Conservation (phyloP, 1,284 basidiomycete genomes). For the Agroathelia rolfsii region DNA sequence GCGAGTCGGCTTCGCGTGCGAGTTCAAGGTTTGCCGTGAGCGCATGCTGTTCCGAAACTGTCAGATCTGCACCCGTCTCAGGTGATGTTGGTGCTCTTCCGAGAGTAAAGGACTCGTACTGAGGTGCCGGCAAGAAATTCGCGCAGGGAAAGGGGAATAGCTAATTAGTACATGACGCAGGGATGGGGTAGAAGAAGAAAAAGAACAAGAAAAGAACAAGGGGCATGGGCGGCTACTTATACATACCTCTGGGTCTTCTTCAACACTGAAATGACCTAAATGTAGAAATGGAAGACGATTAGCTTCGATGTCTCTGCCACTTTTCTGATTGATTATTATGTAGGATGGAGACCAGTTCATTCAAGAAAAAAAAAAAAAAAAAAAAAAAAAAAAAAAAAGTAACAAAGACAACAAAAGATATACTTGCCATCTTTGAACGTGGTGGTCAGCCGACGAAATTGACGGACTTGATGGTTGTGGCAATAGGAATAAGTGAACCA, state of each 20-base stretch:
- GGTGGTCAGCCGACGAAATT: conserved; percentile 68
- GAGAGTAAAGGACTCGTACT: conserved; percentile 79
- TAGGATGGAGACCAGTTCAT: conserved; percentile 12
- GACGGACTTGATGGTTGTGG: conserved; percentile 81
- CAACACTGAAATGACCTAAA: conserved; percentile 59
- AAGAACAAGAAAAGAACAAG: conserved; percentile 7
- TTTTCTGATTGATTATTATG: too few relatives aligned
- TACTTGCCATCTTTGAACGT: conserved; percentile 57
- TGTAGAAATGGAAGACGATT: conserved; percentile 6
- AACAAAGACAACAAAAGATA: conserved; percentile 19
- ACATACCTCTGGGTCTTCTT: conserved; percentile 71
- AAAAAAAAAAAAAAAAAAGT: conserved; percentile 9
- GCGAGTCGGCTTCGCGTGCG: conserved; percentile 65
- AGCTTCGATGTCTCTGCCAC: too few relatives aligned
- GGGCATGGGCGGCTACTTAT: conserved; percentile 6
- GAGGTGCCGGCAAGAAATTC: too few relatives aligned
- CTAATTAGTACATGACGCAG: conserved; percentile 9
- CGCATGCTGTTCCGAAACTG: conserved; percentile 54
- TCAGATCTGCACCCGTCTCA: conserved; percentile 55
- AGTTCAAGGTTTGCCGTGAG: conserved; percentile 61
- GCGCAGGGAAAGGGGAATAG: conserved; percentile 12
- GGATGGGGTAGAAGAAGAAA: conserved; percentile 14
- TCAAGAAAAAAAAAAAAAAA: conserved; percentile 9
- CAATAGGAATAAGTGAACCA: conserved; percentile 98
- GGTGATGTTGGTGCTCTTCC: conserved; percentile 56